Evolutionary conservation across 1,139 yeast species (phyloP), one percentile per base, ranked within the genome.

Genomic region (Scheffersomyces lignicola): DNA sequence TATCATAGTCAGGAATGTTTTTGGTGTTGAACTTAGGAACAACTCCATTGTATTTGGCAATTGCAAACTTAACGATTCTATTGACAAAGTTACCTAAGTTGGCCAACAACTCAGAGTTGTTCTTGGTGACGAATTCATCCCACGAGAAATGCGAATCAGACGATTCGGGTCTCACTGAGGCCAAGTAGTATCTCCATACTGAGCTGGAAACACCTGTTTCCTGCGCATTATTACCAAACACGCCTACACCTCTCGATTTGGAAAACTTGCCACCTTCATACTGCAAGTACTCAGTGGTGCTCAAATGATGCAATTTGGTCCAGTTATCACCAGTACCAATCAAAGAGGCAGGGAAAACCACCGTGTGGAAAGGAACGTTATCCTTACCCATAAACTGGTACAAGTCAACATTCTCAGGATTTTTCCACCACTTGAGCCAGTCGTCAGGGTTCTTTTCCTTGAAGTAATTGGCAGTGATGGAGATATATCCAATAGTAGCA

Each of bases 371-470:
- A 26, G 97, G 97, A 49, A 90, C 97, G 55, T 92, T 92, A 62
- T 92, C 99, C 65, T 92, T 92, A 67, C 99, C 99, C 99, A 92
- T 92, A 62, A 92, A 92, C 69, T 92, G 98, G 61, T 86, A 89
- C 47, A 94, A 70, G 48, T 85, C 69, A 44, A 92, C 96, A 48
- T 76, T 50, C 38, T 89, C 89, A 14, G 95, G 95, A 56, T 85
- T 73, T 64, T 80, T 83, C 99, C 99, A 92, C 94, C 96, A 85
- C 43, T 66, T 58, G 53, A 76, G 58, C 76, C 88, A 79, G 77
- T 90, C 86, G 16, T 78, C 78, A 14, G 57, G 45, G 29, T 47
- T 47, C 38, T 80, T 72, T 29, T 56, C 57, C 40, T 85, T 76
- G 44, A 89, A 83, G 64, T 90, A 94, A 61, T 84, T 85, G 21